These are phyloP conservation scores for Hemisphaericaspora nanyangensis DNA, from an alignment of 805 yeast genomes.

Conservation along the genomic window DNA sequence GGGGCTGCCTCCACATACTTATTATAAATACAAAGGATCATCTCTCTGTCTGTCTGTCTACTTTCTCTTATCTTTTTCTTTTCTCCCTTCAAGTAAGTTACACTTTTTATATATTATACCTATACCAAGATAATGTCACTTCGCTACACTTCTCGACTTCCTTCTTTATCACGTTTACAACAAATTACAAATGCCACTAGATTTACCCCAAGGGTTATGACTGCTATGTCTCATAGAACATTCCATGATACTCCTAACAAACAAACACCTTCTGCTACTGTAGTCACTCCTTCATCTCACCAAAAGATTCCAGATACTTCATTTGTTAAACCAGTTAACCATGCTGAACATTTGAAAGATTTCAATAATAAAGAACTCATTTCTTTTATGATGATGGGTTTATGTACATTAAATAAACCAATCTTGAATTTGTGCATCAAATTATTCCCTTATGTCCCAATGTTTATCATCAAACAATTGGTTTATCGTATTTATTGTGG, in stretches of 20 bases:
- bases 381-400: slow-evolving; percentile 64
- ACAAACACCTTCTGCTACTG: slow-evolving; percentile 14
- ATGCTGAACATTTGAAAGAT: slow-evolving; percentile 44
- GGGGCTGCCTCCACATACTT: too few relatives aligned
- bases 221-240: not conserved
- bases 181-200: not conserved
- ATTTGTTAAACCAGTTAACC: not conserved
- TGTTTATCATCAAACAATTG: slow-evolving; percentile 61
- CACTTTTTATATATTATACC: too few relatives aligned
- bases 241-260: slow-evolving; percentile 22
- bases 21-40: too few relatives aligned
- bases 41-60: too few relatives aligned
- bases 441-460: slow-evolving; percentile 72
- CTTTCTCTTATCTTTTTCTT: too few relatives aligned
- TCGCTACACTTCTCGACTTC: not conserved
- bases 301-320: not conserved
- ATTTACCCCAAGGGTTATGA: not conserved
- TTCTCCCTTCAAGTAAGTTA: too few relatives aligned
- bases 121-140: not conserved
- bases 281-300: slow-evolving; percentile 8
- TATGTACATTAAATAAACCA: slow-evolving; percentile 63
- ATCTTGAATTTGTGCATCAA: slow-evolving; percentile 59
- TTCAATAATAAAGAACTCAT: slow-evolving; percentile 53
- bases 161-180: too few relatives aligned
- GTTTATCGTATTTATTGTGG: slow-evolving; percentile 88